Percentiles rank a stretch among this genome's conserved stretches.
phyloP scores from a whole-genome alignment of 1,284 basidiomycete species.

The Filobasidium uniguttulatum region DNA sequence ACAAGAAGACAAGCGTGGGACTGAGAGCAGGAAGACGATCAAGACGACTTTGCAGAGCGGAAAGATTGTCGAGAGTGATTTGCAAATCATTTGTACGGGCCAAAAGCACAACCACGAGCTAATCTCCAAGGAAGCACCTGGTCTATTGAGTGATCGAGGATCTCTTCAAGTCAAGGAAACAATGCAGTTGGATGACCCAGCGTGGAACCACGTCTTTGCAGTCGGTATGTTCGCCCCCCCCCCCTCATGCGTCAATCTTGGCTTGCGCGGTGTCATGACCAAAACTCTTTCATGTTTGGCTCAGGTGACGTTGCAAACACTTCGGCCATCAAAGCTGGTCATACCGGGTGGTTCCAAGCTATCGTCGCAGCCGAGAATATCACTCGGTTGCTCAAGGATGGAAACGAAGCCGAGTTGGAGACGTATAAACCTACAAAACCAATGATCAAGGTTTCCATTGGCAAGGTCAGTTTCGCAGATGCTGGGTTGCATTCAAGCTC shows the following conservation, averaged over 20 bases:
- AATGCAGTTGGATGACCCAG: slow-evolving; percentile 44
- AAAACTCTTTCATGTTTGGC: neutral
- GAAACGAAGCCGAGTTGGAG: slow-evolving; percentile 38
- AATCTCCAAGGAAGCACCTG: slow-evolving; percentile 31
- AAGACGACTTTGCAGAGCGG: slow-evolving; percentile 8
- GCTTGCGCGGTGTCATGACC: slow-evolving; percentile 14
- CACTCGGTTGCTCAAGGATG: slow-evolving; percentile 24
- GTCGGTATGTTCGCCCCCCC: slow-evolving; percentile 39
- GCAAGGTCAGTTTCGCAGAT: slow-evolving; percentile 32
- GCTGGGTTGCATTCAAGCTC: neutral
- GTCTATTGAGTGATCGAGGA: slow-evolving; percentile 19
- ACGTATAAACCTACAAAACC: slow-evolving; percentile 46
- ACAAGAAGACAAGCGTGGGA: slow-evolving; percentile 5
- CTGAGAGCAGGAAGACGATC: slow-evolving; percentile 9
- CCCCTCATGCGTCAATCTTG: too few relatives aligned
- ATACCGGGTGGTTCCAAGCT: slow-evolving; percentile 52
- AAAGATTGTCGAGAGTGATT: slow-evolving; percentile 33
- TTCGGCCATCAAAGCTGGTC: slow-evolving; percentile 46
- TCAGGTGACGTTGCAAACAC: slow-evolving; percentile 18
- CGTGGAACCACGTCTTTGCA: slow-evolving; percentile 33
- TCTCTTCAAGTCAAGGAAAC: slow-evolving; percentile 47
- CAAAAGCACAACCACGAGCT: slow-evolving; percentile 56
- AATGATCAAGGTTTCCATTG: slow-evolving; percentile 57
- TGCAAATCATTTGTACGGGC: slow-evolving; percentile 62
- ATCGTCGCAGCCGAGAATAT: slow-evolving; percentile 36